Base-by-base conservation (phyloP, 495 filamentous ascomycete genomes). In the Evansstolkia leycettana region DNA sequence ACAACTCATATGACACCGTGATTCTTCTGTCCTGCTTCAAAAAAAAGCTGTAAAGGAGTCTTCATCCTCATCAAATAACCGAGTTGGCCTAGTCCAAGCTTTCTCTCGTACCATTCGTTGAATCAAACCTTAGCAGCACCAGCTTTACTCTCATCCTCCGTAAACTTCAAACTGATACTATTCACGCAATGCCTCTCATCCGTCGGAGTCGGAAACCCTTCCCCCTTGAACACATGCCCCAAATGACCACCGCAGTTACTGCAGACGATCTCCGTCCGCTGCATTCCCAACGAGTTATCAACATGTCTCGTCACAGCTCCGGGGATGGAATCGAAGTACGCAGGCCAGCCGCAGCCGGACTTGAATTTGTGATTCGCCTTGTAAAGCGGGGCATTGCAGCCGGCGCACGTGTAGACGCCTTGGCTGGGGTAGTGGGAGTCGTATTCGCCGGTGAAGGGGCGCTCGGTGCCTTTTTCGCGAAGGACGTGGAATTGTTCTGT, bases 111-210 rank as follows among this genome's bases (percentile, higher is more conserved):
- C n/a, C n/a, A n/a, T n/a, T n/a, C n/a, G n/a, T n/a, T n/a, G n/a
- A n/a, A n/a, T n/a, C n/a, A 49, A 24, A 52, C 52, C 47, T 58
- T 50, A 24, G 37, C 42, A 17, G 39, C 53, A 34, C 54, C 52
- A 25, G 36, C 42, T 18, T 39, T 53, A 34, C 54, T 52, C 38
- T 67, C 65, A 44, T 77, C 80, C 29, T 78, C 72, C 15, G 55
- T 64, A 55, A 98, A 98, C 36, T 72, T 88, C 63, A 98, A 65
- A 56, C 84, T 92, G 14, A 96, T 59, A 44, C 84, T 90, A 54
- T 98, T 98, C 33, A 98, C 90, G 56, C 90, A 98, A 63, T 98
- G 90, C 34, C 90, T 65, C 75, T 96, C 88, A 57, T 98, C 82
- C 31, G 88, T 95, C 29, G 90, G 87, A 12, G 84, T 95, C 7